A percentile compares a stretch with the other conserved stretches of the same genome.
Conservation (phyloP, 1,139 yeast species). For the Lodderomyces metapsilosis region DNA sequence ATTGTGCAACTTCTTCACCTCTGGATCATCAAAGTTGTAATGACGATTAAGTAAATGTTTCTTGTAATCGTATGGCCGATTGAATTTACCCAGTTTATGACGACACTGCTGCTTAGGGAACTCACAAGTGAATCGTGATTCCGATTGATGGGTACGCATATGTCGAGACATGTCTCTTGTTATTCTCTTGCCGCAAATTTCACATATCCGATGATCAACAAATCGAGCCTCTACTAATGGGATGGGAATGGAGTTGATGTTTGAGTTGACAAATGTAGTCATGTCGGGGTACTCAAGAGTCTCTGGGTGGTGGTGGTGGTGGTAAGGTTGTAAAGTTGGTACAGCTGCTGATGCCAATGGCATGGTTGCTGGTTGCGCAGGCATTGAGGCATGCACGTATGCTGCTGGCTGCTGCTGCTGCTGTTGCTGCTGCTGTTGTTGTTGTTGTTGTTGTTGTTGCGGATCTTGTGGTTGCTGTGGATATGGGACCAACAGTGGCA, state of each 20-base stretch:
- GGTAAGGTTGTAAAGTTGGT: neutral
- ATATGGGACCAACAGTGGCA: neutral
- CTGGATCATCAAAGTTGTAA: conserved; percentile 52
- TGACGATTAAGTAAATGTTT: conserved; percentile 66
- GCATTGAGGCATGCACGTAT: too few species aligned
- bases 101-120: conserved; percentile 55
- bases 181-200: conserved; percentile 56
- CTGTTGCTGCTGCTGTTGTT: conserved; percentile 5
- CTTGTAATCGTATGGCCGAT: conserved; percentile 68
- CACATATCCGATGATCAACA: conserved; percentile 39
- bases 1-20: conserved; percentile 49
- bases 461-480: neutral
- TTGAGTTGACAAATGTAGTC: conserved; percentile 41
- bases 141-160: conserved; percentile 60
- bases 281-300: conserved; percentile 34
- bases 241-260: conserved; percentile 25
- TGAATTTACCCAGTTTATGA: conserved; percentile 63
- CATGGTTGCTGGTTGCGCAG: too few species aligned
- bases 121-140: conserved; percentile 57
- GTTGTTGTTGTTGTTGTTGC: conserved; percentile 2
- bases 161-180: conserved; percentile 66
- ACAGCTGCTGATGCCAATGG: neutral
- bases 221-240: conserved; percentile 38
- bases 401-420: conserved; percentile 3
- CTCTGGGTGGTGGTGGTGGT: conserved; percentile 6